Evolutionary conservation across 331 rosid genomes (phyloP).

Genomic region (Erythrophleum ivorense): DNA sequence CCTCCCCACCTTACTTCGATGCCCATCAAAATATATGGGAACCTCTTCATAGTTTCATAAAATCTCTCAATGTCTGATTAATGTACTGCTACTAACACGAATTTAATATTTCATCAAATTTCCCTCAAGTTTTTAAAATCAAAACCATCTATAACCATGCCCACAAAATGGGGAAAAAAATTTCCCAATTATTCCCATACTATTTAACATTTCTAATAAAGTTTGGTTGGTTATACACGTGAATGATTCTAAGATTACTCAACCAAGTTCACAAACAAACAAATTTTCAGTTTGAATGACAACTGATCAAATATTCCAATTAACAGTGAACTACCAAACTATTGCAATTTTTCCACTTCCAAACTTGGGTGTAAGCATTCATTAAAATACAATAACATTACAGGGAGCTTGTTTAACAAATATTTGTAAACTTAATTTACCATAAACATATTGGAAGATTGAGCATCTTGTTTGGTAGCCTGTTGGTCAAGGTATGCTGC

Average conservation of each 20-base stretch:
- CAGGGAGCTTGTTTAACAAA: neutral
- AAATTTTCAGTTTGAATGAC: neutral
- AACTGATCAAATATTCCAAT: neutral
- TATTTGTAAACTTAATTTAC: conserved; percentile 57
- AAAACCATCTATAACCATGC: conserved; percentile 1
- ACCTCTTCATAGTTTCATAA: conserved; percentile 23
- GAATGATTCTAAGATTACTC: conserved; percentile 15
- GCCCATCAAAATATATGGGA: neutral
- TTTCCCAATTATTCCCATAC: conserved; percentile 20
- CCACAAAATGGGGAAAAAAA: neutral
- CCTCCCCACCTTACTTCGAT: too few relatives aligned
- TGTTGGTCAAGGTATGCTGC: conserved; percentile 81
- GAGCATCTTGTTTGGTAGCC: conserved; percentile 37
- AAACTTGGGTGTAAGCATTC: neutral
- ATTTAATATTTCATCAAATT: conserved; percentile 25
- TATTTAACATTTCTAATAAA: neutral
- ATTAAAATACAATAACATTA: neutral
- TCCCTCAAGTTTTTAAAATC: conserved; percentile 17
- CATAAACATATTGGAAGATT: conserved; percentile 35
- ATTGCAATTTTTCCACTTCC: neutral
- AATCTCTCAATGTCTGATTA: conserved; percentile 30
- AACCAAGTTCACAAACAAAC: neutral
- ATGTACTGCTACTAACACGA: conserved; percentile 19
- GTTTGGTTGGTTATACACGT: neutral
- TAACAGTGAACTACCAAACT: neutral